Evolutionary conservation across 345 rosid species (phyloP), one percentile per base, ranked within the genome.

Genomic region (Heritiera littoralis): DNA sequence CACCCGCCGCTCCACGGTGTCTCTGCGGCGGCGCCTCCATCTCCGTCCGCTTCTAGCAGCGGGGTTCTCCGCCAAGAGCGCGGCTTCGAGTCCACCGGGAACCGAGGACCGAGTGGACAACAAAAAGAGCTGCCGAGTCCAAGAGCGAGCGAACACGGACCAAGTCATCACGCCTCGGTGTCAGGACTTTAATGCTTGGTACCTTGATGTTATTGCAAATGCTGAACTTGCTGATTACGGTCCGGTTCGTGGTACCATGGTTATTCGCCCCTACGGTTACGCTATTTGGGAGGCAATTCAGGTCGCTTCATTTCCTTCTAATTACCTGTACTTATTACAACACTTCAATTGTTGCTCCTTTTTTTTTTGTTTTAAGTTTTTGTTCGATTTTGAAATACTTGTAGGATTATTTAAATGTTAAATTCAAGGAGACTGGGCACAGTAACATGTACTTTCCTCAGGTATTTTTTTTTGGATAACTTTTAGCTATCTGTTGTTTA

Each of bases 281-380:
- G 95, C 99, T 52, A 93, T 95, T 54, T 92, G 97, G 98, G 98
- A 93, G 88, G 94, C 97, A 28, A 95, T 95, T 82, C 98, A 95
- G 98, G 99, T 95, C 32, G 46, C 77, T 73, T 68, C 67, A 67
- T 71, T 7, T 14, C 41, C 9, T n/a, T 49, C 72, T 3, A 41
- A 18, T 23, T 45, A 55, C 35, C 54, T 32, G 45, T 56, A 41
- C 13, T 49, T 8, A 35, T 66, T 43, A 6, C 6, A 13, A 54
- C 17, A 17, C 10, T 51, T 75, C 46, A 6, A 6, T 68, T 73
- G 70, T 68, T 73, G 70, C 20, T 12, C 41, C 14, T 38, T 23
- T 71, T 71, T 71, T 32, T 10, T 72, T 75, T 32, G 18, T 67
- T 41, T 35, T 35, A 6, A 28, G 10, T 46, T n/a, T 74, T 8